Evolutionary conservation across 306 rosid species (phyloP).

Genomic region (Argentina anserina): DNA sequence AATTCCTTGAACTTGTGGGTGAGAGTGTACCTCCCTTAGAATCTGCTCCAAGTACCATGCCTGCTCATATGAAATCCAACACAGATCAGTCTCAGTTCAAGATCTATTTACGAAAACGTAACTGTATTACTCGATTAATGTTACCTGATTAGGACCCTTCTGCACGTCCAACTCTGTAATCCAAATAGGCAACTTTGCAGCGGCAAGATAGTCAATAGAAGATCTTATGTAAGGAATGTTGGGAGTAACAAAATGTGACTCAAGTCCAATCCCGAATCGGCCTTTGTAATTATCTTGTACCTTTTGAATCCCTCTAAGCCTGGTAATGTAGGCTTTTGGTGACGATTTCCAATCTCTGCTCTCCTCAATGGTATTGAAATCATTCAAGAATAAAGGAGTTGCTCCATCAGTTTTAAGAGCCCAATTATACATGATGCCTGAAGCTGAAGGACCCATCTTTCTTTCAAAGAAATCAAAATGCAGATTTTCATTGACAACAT

Average conservation of each 20-base stretch:
- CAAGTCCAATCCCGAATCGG: slow-evolving; percentile 59
- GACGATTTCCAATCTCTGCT: slow-evolving; percentile 29
- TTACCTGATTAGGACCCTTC: slow-evolving; percentile 39
- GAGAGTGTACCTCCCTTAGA: slow-evolving; percentile 56
- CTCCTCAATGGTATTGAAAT: slow-evolving; percentile 66
- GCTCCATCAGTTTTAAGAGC: slow-evolving; percentile 37
- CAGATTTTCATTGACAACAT: slow-evolving; percentile 69
- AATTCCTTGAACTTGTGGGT: slow-evolving; percentile 60
- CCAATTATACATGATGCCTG: slow-evolving; percentile 32
- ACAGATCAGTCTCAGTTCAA: neutral
- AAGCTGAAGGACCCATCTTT: slow-evolving; percentile 36
- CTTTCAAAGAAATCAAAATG: slow-evolving; percentile 54
- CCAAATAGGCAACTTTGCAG: slow-evolving; percentile 64
- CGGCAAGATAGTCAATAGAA: slow-evolving; percentile 59
- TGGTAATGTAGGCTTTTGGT: slow-evolving; percentile 39
- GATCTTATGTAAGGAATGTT: slow-evolving; percentile 61
- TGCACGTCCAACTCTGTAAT: slow-evolving; percentile 63
- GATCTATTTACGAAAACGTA: neutral
- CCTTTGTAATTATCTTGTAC: slow-evolving; percentile 18
- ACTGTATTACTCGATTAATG: neutral
- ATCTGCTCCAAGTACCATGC: slow-evolving; percentile 45
- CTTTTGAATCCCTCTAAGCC: slow-evolving; percentile 38
- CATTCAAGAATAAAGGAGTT: slow-evolving; percentile 62
- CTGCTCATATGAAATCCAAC: slow-evolving; percentile 19
- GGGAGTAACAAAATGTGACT: slow-evolving; percentile 56